Conservation (phyloP, 2,329 filamentous ascomycete genomes). For the Claviceps capensis region DNA sequence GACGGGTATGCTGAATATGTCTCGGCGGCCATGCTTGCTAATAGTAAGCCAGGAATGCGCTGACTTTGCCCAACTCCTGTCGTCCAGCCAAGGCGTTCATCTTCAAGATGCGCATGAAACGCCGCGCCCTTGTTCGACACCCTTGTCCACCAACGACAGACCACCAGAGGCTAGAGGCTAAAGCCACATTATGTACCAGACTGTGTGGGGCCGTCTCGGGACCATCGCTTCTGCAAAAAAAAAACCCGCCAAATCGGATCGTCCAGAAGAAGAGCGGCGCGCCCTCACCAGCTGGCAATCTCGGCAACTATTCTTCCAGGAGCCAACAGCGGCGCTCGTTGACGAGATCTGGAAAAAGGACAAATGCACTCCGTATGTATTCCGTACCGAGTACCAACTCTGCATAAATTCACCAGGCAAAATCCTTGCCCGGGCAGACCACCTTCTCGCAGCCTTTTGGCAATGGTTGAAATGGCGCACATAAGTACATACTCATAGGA, state of each 20-base stretch:
- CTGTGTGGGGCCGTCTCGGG: neutral
- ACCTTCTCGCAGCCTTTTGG: no score
- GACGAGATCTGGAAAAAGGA: no score
- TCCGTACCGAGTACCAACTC: no score
- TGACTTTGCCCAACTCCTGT: neutral
- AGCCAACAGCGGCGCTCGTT: no score
- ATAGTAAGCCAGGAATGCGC: neutral
- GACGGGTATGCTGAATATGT: conserved; percentile 3
- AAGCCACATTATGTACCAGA: neutral
- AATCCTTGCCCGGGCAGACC: no score
- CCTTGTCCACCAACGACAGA: neutral
- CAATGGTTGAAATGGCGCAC: no score
- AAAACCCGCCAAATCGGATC: neutral
- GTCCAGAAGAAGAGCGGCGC: neutral
- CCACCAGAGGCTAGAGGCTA: neutral
- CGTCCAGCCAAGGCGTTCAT: neutral
- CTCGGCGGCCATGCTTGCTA: conserved; percentile 5
- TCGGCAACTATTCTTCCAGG: neutral
- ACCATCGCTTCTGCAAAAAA: neutral
- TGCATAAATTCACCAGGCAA: no score
- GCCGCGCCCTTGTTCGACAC: neutral
- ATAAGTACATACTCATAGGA: no score
- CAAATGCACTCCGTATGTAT: no score
- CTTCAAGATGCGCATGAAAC: neutral
- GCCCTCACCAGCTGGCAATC: neutral